phyloP scores from a whole-genome alignment of 495 filamentous ascomycete genomes.

The Durotheca rogersii region DNA sequence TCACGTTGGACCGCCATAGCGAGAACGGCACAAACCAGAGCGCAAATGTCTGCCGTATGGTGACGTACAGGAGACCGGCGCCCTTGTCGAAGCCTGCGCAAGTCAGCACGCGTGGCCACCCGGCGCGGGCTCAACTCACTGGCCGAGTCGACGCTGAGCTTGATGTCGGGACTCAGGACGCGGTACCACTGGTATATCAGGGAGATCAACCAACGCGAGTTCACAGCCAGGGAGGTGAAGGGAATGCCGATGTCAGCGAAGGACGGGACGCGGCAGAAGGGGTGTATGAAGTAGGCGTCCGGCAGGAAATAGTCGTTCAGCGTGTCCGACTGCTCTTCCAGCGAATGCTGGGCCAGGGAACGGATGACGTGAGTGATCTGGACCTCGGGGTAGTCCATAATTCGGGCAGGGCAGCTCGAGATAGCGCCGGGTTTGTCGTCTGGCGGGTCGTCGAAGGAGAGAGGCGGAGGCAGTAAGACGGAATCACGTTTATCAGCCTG shows the following conservation, averaged over 20 bases:
- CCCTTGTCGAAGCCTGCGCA: slow-evolving; percentile 64
- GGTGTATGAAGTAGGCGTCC: slow-evolving; percentile 72
- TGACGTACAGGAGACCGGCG: slow-evolving; percentile 66
- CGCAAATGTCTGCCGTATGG: slow-evolving; percentile 69
- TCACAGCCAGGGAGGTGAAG: slow-evolving; percentile 45
- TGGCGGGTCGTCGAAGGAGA: too few relatives aligned
- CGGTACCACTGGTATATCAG: slow-evolving; percentile 86
- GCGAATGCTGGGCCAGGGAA: slow-evolving; percentile 63
- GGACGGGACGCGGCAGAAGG: slow-evolving; percentile 72
- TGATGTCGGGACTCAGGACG: slow-evolving; percentile 73
- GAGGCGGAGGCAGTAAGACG: too few relatives aligned
- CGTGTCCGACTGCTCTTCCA: slow-evolving; percentile 59
- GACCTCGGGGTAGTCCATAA: slow-evolving; percentile 29
- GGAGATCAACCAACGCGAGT: slow-evolving; percentile 61
- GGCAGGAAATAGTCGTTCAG: slow-evolving; percentile 70
- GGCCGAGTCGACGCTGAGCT: slow-evolving; percentile 65
- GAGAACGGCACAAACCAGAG: slow-evolving; percentile 73
- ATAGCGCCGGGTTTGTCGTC: too few relatives aligned
- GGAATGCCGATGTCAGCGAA: slow-evolving; percentile 46
- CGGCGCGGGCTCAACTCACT: slow-evolving; percentile 58
- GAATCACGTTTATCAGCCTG: too few relatives aligned
- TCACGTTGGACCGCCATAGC: slow-evolving; percentile 60
- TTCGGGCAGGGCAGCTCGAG: neutral
- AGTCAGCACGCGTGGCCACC: too few relatives aligned
- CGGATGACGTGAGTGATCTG: slow-evolving; percentile 62